phyloP scores from a whole-genome alignment of 441 rosid genomes.

The Eruca vesicaria region DNA sequence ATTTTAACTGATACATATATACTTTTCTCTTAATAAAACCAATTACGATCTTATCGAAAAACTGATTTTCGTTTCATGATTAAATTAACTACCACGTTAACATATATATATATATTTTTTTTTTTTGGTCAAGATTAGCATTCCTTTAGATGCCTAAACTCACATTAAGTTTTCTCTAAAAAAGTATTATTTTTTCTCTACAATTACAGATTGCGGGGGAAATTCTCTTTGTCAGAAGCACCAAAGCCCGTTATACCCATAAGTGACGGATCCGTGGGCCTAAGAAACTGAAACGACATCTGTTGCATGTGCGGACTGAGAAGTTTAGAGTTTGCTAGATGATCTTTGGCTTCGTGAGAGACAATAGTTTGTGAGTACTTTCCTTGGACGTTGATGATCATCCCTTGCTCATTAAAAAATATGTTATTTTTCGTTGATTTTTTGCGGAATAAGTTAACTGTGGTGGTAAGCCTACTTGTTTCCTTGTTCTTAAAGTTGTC shows the following conservation, averaged over 20 bases:
- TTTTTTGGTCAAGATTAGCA: too few relatives aligned
- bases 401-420: not conserved
- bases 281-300: not conserved
- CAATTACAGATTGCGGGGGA: not conserved
- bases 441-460: too few relatives aligned
- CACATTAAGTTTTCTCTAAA: not conserved
- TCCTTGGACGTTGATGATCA: not conserved
- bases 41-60: conserved; percentile 22
- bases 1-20: too few relatives aligned
- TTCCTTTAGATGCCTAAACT: conserved; percentile 4
- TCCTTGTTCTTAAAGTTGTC: too few relatives aligned
- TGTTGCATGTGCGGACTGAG: too few relatives aligned
- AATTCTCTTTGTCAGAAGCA: not conserved
- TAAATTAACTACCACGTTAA: conserved; percentile 34
- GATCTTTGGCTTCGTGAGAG: too few relatives aligned
- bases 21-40: not conserved
- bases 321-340: conserved; percentile 52
- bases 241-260: conserved; percentile 5
- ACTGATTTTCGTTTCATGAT: conserved; percentile 21
- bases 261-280: conserved; percentile 22
- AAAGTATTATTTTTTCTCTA: not conserved
- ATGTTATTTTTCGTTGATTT: too few relatives aligned
- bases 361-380: not conserved
- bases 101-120: too few relatives aligned
- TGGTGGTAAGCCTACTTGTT: too few relatives aligned